Percentiles rank a stretch among this genome's conserved stretches.
Evolutionary conservation across 306 rosid species (phyloP).

Genomic region (Gleditsia sinensis): DNA sequence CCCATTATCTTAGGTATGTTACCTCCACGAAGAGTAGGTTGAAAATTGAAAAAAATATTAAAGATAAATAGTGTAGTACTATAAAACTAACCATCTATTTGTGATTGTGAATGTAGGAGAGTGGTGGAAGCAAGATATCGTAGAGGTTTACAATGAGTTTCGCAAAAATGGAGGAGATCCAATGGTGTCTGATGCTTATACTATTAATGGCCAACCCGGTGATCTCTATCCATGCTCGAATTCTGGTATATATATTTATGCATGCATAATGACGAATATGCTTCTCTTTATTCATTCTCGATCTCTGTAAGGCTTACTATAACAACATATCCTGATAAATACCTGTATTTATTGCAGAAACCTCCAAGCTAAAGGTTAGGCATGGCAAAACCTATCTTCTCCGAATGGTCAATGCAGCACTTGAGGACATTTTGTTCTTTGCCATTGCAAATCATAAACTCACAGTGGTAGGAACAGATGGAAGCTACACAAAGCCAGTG

Average conservation of each 20-base stretch:
- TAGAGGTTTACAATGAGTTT: constrained; percentile 13
- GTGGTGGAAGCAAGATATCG: constrained; percentile 38
- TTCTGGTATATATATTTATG: constrained; percentile 29
- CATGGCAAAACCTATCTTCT: constrained; percentile 53
- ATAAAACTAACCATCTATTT: neutral
- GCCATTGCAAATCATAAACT: constrained; percentile 49
- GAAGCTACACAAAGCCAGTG: constrained; percentile 54
- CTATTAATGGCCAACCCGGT: constrained; percentile 72
- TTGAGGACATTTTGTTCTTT: constrained; percentile 50
- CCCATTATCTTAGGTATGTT: constrained; percentile 51
- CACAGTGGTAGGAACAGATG: constrained; percentile 63
- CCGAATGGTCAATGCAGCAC: constrained; percentile 50
- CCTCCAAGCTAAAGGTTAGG: constrained; percentile 46
- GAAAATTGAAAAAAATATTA: no score
- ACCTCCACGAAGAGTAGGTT: no score
- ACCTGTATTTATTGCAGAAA: constrained; percentile 32
- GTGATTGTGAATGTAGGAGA: constrained; percentile 31
- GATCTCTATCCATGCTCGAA: constrained; percentile 57
- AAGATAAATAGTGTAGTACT: no score
- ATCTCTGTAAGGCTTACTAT: neutral
- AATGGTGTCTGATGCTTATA: constrained; percentile 49
- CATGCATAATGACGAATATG: neutral
- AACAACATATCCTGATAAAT: no score
- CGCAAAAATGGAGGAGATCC: constrained; percentile 26
- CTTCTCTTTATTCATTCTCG: no score